Evolutionary conservation across 1,284 basidiomycete genomes (phyloP).

Genomic region (Cerioporus squamosus): DNA sequence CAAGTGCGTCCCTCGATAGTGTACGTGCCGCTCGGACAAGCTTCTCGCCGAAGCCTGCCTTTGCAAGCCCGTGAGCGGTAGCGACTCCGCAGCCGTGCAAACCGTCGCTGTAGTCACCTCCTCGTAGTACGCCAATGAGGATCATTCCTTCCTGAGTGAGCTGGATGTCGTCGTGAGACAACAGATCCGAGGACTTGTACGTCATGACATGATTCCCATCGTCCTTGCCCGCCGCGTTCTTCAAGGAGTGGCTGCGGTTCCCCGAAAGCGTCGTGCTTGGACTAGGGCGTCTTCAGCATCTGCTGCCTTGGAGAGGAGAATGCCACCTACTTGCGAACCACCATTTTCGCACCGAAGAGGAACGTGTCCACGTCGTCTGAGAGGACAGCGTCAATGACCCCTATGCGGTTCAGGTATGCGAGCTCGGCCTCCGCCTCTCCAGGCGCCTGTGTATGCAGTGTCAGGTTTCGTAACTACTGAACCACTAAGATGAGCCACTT

Average conservation of each 20-base stretch:
- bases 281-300: conserved; percentile 46
- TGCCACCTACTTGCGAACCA: conserved; percentile 74
- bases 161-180: conserved; percentile 53
- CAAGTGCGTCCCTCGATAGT: conserved; percentile 49
- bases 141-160: conserved; percentile 81
- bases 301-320: not conserved
- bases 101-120: conserved; percentile 89
- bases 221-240: conserved; percentile 68
- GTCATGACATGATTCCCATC: conserved; percentile 78
- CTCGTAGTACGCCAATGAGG: conserved; percentile 84
- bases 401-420: conserved; percentile 82
- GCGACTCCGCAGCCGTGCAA: conserved; percentile 64
- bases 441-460: conserved; percentile 61
- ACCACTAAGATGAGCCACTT: conserved; percentile 31
- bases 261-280: conserved; percentile 76
- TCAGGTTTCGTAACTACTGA: not conserved
- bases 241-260: conserved; percentile 60
- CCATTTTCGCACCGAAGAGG: conserved; percentile 83
- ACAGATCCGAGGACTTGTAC: conserved; percentile 61
- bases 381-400: conserved; percentile 87
- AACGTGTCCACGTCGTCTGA: conserved; percentile 96
- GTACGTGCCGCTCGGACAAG: conserved; percentile 67
- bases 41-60: conserved; percentile 71
- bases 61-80: conserved; percentile 70
- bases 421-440: conserved; percentile 98